Evolutionary conservation across 2,329 filamentous ascomycete species (phyloP), one percentile per base, ranked within the genome.

Genomic region (Metarhizium brunneum): DNA sequence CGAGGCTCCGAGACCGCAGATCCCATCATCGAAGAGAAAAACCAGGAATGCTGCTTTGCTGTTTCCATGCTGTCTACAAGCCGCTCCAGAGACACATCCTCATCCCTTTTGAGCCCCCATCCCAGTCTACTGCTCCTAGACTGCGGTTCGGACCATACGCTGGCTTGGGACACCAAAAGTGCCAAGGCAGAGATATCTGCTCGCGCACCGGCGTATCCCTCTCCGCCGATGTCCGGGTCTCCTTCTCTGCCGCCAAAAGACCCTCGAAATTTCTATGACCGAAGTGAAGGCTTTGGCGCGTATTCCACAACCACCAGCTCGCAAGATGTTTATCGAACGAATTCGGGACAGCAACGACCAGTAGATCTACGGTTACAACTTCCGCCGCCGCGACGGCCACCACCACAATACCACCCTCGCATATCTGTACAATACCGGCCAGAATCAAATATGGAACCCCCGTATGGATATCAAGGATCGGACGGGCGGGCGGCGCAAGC

Each of bases 211-310:
- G 81, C 79, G 69, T 87, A 87, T 74, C 84, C 83, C 69, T 87
- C 84, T 78, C 84, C 84, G 75, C 84, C 84, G 78, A 87, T 87
- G 84, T 86, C 84, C 77, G 83, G 82, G 69, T 85, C 84, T 76
- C 82, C 83, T 66, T 78, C 78, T 64, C 74, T 79, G 65, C 79
- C 82, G 71, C 75, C 77, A 68, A 83, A 80, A 74, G 69, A 73
- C 75, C 76, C 76, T 69, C 78, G 74, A 71, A 80, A 83, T 71
- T 76, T 76, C 65, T 76, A 74, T 71, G 77, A 80, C 70, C 76
- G 78, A 70, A 73, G 75, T 66, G 77, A 79, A 56, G 60, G 56
- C 50, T 62, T 64, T 65, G 73, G 71, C 66, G 68, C 69, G 63
- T 80, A 75, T 63, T 70, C 72, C 59, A 63, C 71, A 57, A 65